A percentile compares a stretch with the other conserved stretches of the same genome.
These are phyloP conservation scores for Alternaria rosae DNA, from an alignment of 2,329 filamentous ascomycete species.

Conservation along the genomic window DNA sequence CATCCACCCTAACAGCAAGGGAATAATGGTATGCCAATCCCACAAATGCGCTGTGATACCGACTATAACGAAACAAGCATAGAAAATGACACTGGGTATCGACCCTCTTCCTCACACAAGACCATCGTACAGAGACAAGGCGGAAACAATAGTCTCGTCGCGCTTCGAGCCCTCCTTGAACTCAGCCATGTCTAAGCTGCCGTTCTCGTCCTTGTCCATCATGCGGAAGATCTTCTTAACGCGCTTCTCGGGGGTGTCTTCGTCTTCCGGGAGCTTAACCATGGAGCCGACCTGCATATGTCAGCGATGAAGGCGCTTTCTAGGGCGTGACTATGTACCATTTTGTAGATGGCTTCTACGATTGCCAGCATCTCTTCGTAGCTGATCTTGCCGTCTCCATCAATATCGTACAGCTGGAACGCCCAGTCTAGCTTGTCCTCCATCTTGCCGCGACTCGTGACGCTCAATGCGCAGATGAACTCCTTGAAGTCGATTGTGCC, in stretches of 20 bases:
- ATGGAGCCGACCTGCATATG: slow-evolving; percentile 85
- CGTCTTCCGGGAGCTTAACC: slow-evolving; percentile 98
- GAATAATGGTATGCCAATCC: slow-evolving; percentile 41
- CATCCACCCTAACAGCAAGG: slow-evolving; percentile 40
- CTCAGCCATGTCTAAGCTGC: slow-evolving; percentile 93
- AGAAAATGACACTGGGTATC: slow-evolving; percentile 39
- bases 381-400: slow-evolving; percentile 97
- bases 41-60: slow-evolving; percentile 51
- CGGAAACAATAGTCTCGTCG: slow-evolving; percentile 98
- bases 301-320: slow-evolving; percentile 20
- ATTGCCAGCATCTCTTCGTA: slow-evolving; percentile 99
- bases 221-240: slow-evolving; percentile 98
- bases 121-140: slow-evolving; percentile 93
- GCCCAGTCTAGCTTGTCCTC: slow-evolving; percentile 99
- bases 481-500: slow-evolving; percentile 99
- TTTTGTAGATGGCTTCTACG: slow-evolving; percentile 99
- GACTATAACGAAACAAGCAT: slow-evolving; percentile 39
- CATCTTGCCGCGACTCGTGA: slow-evolving; percentile 97
- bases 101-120: slow-evolving; percentile 68
- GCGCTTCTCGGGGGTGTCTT: slow-evolving; percentile 98
- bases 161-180: slow-evolving; percentile 99
- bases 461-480: slow-evolving; percentile 97
- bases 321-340: slow-evolving; percentile 66
- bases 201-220: slow-evolving; percentile 99
- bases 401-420: slow-evolving; percentile 98